Conservation (phyloP, 306 rosid species). For the Trifolium pratense region DNA sequence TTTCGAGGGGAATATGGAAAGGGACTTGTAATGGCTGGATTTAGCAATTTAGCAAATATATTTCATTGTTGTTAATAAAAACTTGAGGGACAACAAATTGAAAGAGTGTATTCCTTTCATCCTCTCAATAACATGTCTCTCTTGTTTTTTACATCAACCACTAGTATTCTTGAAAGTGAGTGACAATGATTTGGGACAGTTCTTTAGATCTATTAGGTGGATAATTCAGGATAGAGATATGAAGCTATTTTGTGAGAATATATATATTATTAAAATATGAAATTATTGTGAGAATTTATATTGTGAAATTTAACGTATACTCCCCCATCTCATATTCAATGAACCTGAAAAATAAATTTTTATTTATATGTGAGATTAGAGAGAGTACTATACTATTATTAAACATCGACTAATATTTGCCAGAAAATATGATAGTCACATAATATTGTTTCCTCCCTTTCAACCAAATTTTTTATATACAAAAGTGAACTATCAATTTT, state of each 20-base stretch:
- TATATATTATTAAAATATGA: background rate
- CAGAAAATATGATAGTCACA: too few species aligned
- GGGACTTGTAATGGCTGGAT: background rate
- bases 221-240: conserved; percentile 31
- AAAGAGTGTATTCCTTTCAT: conserved; percentile 15
- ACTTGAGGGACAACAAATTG: background rate
- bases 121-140: conserved; percentile 35
- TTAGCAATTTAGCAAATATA: conserved; percentile 31
- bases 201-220: conserved; percentile 28
- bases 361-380: too few species aligned
- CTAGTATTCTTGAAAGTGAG: conserved; percentile 50
- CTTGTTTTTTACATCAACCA: conserved; percentile 49
- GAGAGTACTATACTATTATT: too few species aligned
- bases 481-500: too few species aligned
- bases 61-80: conserved; percentile 18
- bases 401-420: too few species aligned
- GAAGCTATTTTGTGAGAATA: background rate
- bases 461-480: too few species aligned
- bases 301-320: background rate
- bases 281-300: background rate
- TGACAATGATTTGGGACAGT: conserved; percentile 41
- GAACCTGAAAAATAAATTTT: too few species aligned
- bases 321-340: too few species aligned
- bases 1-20: conserved; percentile 20
- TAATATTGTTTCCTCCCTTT: too few species aligned